Evolutionary conservation across 2,329 filamentous ascomycete species (phyloP).

Genomic region (Aspergillus phoenicis): DNA sequence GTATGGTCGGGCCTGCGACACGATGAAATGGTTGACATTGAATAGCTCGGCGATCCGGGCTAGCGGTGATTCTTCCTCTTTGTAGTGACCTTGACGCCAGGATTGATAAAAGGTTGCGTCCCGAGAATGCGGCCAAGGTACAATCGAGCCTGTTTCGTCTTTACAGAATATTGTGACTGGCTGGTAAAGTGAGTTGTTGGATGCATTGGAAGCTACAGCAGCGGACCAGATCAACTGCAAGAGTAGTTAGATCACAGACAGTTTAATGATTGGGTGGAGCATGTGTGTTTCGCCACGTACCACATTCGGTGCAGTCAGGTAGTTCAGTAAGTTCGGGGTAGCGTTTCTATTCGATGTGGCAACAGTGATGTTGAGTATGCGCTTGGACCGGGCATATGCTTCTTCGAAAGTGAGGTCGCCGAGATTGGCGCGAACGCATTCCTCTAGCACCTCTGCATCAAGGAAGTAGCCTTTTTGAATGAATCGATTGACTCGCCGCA

Average conservation of each 20-base stretch:
- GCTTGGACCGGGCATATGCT: constrained; percentile 81
- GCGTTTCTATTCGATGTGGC: constrained; percentile 73
- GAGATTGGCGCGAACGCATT: constrained; percentile 81
- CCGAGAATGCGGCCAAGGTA: constrained; percentile 68
- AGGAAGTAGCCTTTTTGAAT: constrained; percentile 78
- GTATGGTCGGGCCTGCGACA: constrained; percentile 89
- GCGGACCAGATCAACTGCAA: constrained; percentile 62
- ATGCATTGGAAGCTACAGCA: constrained; percentile 45
- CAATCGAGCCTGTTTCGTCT: constrained; percentile 69
- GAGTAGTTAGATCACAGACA: background rate
- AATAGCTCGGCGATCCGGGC: constrained; percentile 77
- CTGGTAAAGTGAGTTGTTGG: constrained; percentile 65
- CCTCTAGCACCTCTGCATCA: constrained; percentile 77
- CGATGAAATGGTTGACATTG: constrained; percentile 93
- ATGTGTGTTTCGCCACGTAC: constrained; percentile 54
- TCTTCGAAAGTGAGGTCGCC: constrained; percentile 92
- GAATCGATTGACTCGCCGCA: constrained; percentile 69
- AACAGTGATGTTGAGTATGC: constrained; percentile 89
- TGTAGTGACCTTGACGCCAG: constrained; percentile 67
- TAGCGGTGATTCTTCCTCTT: constrained; percentile 68
- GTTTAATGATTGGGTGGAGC: background rate
- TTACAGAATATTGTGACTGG: constrained; percentile 75
- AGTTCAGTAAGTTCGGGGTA: constrained; percentile 83
- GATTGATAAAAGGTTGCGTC: constrained; percentile 65
- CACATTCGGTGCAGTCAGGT: constrained; percentile 89